Conservation (phyloP, 2,329 filamentous ascomycete genomes). For the Penicillium olsonii region DNA sequence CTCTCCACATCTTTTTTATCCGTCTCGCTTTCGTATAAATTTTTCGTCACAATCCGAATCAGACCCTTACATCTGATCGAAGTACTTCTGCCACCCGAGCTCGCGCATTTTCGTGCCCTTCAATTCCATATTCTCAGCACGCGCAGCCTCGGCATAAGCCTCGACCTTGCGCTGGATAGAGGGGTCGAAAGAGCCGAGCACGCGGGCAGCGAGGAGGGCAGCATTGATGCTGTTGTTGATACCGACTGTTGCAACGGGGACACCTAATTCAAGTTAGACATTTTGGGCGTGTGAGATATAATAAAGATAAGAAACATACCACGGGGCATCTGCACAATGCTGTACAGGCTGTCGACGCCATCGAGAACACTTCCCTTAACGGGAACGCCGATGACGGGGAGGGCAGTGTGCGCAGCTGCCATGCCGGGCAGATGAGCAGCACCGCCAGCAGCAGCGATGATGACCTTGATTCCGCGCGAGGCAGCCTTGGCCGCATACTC, state of each 20-base stretch:
- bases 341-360: conserved; percentile 69
- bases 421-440: conserved; percentile 76
- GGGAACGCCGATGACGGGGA: conserved; percentile 77
- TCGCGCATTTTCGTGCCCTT: conserved; percentile 47
- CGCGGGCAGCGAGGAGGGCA: conserved; percentile 68
- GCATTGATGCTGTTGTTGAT: conserved; percentile 82
- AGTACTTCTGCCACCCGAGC: conserved; percentile 48
- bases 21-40: conserved; percentile 5
- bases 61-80: conserved; percentile 42
- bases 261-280: conserved; percentile 47
- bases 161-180: conserved; percentile 45
- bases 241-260: conserved; percentile 73
- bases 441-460: conserved; percentile 75
- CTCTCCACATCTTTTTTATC: conserved; percentile 1
- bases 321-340: conserved; percentile 75
- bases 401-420: conserved; percentile 67
- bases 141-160: conserved; percentile 44
- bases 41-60: conserved; percentile 5
- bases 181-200: conserved; percentile 58
- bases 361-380: conserved; percentile 73
- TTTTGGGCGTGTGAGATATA: background rate
- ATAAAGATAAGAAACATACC: conserved; percentile 43
- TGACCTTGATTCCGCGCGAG: conserved; percentile 66
- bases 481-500: conserved; percentile 65
- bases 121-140: conserved; percentile 43